Conservation (phyloP, 2,329 filamentous ascomycete genomes). For the Pleochaeta shiraiana region DNA sequence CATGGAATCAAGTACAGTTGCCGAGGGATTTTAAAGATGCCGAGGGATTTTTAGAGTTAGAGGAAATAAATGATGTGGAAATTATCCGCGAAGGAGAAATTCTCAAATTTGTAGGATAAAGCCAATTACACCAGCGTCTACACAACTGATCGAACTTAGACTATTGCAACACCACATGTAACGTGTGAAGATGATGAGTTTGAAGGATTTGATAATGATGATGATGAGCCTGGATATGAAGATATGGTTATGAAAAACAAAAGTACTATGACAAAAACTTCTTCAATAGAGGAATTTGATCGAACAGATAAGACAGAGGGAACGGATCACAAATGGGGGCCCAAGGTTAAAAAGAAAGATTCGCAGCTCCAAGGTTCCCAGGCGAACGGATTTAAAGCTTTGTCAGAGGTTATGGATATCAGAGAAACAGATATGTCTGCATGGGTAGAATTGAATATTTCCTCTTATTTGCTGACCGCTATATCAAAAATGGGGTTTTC, state of each 20-base stretch:
- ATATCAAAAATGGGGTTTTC: slow-evolving; percentile 62
- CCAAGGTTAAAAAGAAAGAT: slow-evolving; percentile 15
- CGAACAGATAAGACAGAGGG: slow-evolving; percentile 15
- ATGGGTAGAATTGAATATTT: slow-evolving; percentile 58
- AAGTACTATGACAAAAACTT: background rate
- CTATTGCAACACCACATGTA: background rate
- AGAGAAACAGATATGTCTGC: slow-evolving; percentile 50
- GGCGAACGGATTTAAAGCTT: slow-evolving; percentile 20
- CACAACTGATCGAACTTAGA: background rate
- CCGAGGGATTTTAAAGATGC: slow-evolving; percentile 68
- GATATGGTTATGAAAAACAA: slow-evolving; percentile 15
- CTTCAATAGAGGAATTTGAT: slow-evolving; percentile 13
- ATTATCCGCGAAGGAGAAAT: slow-evolving; percentile 44
- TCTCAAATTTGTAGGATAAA: slow-evolving; percentile 30
- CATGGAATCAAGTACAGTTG: slow-evolving; percentile 38
- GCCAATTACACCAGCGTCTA: slow-evolving; percentile 4
- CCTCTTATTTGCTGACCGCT: slow-evolving; percentile 45
- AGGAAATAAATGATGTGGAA: slow-evolving; percentile 82
- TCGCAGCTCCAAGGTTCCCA: too few relatives aligned
- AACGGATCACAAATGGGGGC: slow-evolving; percentile 11
- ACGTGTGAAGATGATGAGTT: slow-evolving; percentile 29
- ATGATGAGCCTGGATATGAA: slow-evolving; percentile 20
- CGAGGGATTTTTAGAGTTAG: slow-evolving; percentile 81
- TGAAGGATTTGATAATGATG: slow-evolving; percentile 39
- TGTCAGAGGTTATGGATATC: slow-evolving; percentile 30